Evolutionary conservation across 2,329 filamentous ascomycete genomes (phyloP), one percentile per base, ranked within the genome.

Genomic region (Ophiostoma piceae): DNA sequence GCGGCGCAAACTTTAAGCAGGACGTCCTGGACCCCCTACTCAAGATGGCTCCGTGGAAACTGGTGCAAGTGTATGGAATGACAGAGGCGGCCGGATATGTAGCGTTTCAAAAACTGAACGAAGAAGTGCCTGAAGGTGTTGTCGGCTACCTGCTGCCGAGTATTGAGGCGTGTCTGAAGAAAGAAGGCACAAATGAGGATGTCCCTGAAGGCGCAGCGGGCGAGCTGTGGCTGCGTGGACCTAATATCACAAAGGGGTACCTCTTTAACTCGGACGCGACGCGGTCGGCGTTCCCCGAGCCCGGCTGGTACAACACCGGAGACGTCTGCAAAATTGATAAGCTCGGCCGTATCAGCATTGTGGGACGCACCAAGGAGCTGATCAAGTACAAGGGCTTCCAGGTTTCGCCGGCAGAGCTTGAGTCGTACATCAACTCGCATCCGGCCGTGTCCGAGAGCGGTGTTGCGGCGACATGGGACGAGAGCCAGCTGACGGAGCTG

Each of bases 11-110:
- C 3, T 74, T 81, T 2, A 79, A 78, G 72, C 74, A 76, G 14
- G 77, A 77, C 1, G 75, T 80, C n/a, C 71, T 78, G 2, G 72
- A 77, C 3, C 75, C 73, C 5, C 73, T 81, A 3, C 72, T 77
- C 60, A 69, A 72, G 26, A 73, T 76, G 37, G 76, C 78, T 2
- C 76, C 79, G 0, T 81, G 80, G 79, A 74, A 75, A 66, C 76
- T 81, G 22, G 78, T 80, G 4, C 80, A 82, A 65, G 78, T 79
- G 0, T 83, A 82, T 68, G 81, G 80, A 26, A 82, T 83, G 81
- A 82, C 81, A 0, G 81, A 83, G 71, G 80, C 78, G 2, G 79
- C 77, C 5, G 80, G 76, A 0, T 83, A 81, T 71, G 78, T 82
- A 3, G 81, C 80, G 0, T 80, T 81, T 67, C 80, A 82, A 67